Percentiles rank a stretch among this genome's conserved stretches.
Evolutionary conservation across 2,329 filamentous ascomycete species (phyloP).

Genomic region (Fusarium oligoseptatum): DNA sequence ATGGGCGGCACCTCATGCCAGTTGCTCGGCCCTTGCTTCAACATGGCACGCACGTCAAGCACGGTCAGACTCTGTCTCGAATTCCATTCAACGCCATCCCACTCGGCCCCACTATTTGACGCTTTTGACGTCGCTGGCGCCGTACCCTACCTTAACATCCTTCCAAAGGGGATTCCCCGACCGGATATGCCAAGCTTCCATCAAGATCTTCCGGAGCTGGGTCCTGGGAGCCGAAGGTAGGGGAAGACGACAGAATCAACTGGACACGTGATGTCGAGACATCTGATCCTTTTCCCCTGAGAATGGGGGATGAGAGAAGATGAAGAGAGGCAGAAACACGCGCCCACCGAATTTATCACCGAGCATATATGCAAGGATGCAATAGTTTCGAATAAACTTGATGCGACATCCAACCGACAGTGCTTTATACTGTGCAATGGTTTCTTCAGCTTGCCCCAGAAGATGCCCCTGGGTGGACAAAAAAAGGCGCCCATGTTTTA

Average conservation of each 20-base stretch:
- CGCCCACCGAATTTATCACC: not conserved
- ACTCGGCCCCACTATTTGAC: not conserved
- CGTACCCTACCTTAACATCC: not conserved
- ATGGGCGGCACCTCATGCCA: constrained; percentile 1
- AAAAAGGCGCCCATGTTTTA: not conserved
- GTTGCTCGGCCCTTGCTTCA: constrained; percentile 1
- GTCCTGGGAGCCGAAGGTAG: not conserved
- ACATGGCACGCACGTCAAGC: not conserved
- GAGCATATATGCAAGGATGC: not conserved
- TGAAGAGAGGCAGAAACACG: not conserved
- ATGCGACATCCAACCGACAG: not conserved
- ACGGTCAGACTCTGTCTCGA: not conserved
- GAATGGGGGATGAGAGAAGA: not conserved
- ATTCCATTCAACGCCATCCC: not conserved
- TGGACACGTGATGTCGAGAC: not conserved
- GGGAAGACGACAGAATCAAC: constrained; percentile 12
- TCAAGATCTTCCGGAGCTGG: constrained; percentile 2
- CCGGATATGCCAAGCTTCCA: constrained; percentile 13
- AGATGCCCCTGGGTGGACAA: not conserved
- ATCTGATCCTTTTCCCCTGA: not conserved
- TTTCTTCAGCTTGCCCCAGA: not conserved
- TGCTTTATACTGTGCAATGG: not conserved
- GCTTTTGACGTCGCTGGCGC: constrained; percentile 13
- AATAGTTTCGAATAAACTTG: not conserved
- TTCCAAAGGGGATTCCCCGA: constrained; percentile 6